Evolutionary conservation across 139 green algal genomes (phyloP), one percentile per base, ranked within the genome.

Genomic region (Gonium pectorale): DNA sequence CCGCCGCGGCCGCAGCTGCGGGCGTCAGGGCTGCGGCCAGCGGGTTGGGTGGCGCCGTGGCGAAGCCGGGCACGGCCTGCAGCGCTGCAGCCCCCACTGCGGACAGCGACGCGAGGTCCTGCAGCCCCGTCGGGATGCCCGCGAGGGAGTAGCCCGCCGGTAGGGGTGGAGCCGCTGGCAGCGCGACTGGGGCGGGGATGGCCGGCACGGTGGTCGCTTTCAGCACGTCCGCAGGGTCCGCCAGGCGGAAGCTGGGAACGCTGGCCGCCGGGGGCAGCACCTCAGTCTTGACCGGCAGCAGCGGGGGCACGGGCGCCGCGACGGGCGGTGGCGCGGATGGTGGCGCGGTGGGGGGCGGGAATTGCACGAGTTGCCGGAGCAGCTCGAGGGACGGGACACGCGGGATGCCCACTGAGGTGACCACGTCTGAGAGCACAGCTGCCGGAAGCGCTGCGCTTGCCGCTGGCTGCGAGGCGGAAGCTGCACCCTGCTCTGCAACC

Each of bases 361-460:
- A 86, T 4, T 79, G 56, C 92, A 82, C 87, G 19, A 94, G 90
- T 67, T 93, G 87, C 37, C 90, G 67, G 22, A 96, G 63, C 21
- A 96, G 82, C 44, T 95, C 93, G 29, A 96, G 84, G 0, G 90
- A 94, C 3, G 92, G 88, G 21, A 96, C 93, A 1, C 93, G 67
- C 26, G 90, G 92, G 51, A 96, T 91, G 59, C 90, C 90, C 29
- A 70, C 60, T 87, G 82, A 67, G 79, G 83, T 82, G n/a, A 67
- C 68, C 17, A 83, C 86, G 84, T 89, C 19, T 86, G 75, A 64
- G 21, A 83, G 62, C 11, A 73, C 77, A 2, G 35, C 40, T 3
- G 77, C 19, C 2, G 75, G 59, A 17, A 64, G 62, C 41, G 43
- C 2, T 15, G 74, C 31, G 22, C 27, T 37, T 13, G 77, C 41